Evolutionary conservation across 1,139 yeast genomes (phyloP).

Genomic region (Zygosaccharomyces pseudobailii): DNA sequence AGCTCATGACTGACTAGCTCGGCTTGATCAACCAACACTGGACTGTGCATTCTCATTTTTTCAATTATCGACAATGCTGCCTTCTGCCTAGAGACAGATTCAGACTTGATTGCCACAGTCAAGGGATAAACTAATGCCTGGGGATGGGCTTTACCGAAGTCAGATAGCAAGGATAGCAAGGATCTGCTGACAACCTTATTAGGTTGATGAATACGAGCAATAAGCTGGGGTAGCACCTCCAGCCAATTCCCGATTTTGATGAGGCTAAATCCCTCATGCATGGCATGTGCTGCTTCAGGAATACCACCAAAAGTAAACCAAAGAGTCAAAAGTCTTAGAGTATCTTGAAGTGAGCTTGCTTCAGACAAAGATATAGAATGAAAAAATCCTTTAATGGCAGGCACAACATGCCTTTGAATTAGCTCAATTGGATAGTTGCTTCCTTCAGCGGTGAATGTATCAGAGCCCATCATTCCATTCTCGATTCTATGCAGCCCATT

Average conservation of each 20-base stretch:
- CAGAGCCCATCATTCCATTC: conserved; percentile 23
- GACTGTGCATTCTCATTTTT: conserved; percentile 84
- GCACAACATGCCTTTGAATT: conserved; percentile 82
- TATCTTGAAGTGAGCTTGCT: conserved; percentile 87
- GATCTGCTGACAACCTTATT: conserved; percentile 79
- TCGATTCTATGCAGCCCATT: conserved; percentile 20
- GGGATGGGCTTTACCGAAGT: conserved; percentile 92
- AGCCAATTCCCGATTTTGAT: conserved; percentile 91
- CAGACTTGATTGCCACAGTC: conserved; percentile 94
- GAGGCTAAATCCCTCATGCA: conserved; percentile 86
- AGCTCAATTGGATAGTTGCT: conserved; percentile 48
- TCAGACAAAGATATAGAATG: conserved; percentile 86
- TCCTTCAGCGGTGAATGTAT: conserved; percentile 20
- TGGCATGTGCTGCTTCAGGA: conserved; percentile 84
- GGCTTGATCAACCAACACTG: conserved; percentile 83
- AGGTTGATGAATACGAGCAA: conserved; percentile 95
- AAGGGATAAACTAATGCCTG: conserved; percentile 94
- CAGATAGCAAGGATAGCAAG: conserved; percentile 73
- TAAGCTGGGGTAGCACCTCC: conserved; percentile 91
- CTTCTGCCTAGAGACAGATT: conserved; percentile 78
- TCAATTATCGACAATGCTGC: conserved; percentile 92
- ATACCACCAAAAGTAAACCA: conserved; percentile 97
- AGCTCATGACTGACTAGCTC: conserved; percentile 91
- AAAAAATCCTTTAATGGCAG: conserved; percentile 93
- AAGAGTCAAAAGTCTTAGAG: conserved; percentile 77